Conservation (phyloP, 2,329 filamentous ascomycete genomes). For the Neoarthrinium moseri region DNA sequence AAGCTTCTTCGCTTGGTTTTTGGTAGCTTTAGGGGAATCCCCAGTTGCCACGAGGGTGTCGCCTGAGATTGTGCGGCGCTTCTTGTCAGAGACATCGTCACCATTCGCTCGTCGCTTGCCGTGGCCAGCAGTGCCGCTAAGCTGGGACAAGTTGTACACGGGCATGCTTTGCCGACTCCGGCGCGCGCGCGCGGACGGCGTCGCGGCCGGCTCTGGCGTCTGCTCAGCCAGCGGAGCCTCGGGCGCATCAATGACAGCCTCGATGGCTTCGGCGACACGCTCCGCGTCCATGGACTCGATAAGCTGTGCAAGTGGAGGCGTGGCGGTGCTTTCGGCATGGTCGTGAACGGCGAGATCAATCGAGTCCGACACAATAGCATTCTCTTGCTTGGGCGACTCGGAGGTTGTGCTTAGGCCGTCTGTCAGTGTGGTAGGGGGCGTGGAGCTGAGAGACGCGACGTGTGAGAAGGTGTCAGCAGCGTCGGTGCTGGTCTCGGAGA, state of each 20-base stretch:
- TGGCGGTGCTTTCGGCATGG: conserved; percentile 18
- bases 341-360: conserved; percentile 39
- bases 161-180: conserved; percentile 55
- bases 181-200: conserved; percentile 45
- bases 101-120: conserved; percentile 55
- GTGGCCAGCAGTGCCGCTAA: conserved; percentile 61
- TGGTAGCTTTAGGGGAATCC: no score
- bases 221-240: neutral
- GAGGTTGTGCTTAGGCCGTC: conserved; percentile 60
- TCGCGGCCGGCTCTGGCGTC: conserved; percentile 18
- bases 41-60: no score
- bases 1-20: conserved; percentile 30
- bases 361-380: conserved; percentile 53
- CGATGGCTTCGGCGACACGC: conserved; percentile 15
- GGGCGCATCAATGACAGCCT: conserved; percentile 15
- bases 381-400: conserved; percentile 59
- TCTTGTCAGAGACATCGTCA: conserved; percentile 39
- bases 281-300: neutral
- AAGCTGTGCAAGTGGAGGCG: conserved; percentile 28
- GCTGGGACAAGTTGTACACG: conserved; percentile 65
- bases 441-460: conserved; percentile 58
- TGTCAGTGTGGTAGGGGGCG: conserved; percentile 65
- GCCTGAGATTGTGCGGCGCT: conserved; percentile 45
- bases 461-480: conserved; percentile 44
- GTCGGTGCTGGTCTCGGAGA: conserved; percentile 28